Base-by-base conservation (phyloP, 2,329 filamentous ascomycete species). In the Pseudonectria buxi region DNA sequence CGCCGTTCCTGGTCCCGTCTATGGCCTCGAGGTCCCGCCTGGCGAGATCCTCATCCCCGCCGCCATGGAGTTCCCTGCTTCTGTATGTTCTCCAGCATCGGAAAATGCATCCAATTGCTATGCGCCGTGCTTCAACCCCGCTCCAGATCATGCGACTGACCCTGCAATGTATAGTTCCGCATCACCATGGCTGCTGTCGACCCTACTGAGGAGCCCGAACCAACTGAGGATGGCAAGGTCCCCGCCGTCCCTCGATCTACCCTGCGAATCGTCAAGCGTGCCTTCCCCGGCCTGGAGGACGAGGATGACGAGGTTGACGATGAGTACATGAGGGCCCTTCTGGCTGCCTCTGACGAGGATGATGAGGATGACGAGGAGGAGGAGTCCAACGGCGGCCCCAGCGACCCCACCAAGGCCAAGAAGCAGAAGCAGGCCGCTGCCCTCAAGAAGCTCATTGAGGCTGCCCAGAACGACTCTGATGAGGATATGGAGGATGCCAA, bases 141-240 rank as follows among this genome's bases (percentile, higher is more conserved):
- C 14, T 14, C 28, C 16, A 15, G 25, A 31, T 24, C 7, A 9
- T 36, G 14, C 31, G 26, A 24, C 15, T 16, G 18, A 22, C 28
- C 22, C 28, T 18, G 28, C 46, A 46, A 35, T 41, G 35, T 27
- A 18, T 55, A 95, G 89, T 94, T 95, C 69, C 87, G 87, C 62
- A 87, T 98, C 58, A 96, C 89, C 56, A 98, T 98, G 92, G 92
- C 94, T 55, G 92, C 92, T 48, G 83, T 98, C 61, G 90, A 98
- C 61, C 92, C 92, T 39, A 87, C 78, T 55, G 85, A 85, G 53
- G 72, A 78, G 51, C 74, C 81, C 25, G 75, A 86, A 61, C 71
- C 72, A 40, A 79, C 81, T 49, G 71, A 72, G 39, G 73, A 75
- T 34, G 74, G 72, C 52, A 78, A 81, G 55, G 64, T 76, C 41